Evolutionary conservation across 2,329 filamentous ascomycete species (phyloP).

Genomic region (Claviceps cyperi): DNA sequence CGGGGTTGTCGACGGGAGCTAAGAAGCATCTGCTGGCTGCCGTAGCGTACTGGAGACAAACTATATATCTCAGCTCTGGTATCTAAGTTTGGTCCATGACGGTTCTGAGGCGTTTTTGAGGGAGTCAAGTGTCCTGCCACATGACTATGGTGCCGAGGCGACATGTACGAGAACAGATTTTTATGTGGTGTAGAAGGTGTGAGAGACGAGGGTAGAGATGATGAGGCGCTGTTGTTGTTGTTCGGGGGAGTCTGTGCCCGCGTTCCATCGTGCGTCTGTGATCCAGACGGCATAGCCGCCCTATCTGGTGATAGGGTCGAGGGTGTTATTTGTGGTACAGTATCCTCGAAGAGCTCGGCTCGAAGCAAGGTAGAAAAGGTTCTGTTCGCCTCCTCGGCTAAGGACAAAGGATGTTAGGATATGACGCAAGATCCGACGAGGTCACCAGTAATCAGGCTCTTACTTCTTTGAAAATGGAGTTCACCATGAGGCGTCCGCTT

Average conservation of each 20-base stretch:
- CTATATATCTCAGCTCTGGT: slow-evolving; percentile 89
- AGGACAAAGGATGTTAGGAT: slow-evolving; percentile 2
- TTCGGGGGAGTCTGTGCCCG: slow-evolving; percentile 71
- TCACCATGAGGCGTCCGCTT: slow-evolving; percentile 79
- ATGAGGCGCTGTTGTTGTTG: slow-evolving; percentile 27
- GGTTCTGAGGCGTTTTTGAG: slow-evolving; percentile 75
- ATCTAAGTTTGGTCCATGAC: slow-evolving; percentile 79
- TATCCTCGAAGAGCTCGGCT: slow-evolving; percentile 81
- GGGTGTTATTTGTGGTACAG: slow-evolving; percentile 67
- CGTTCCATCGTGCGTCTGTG: slow-evolving; percentile 47
- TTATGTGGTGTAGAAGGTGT: slow-evolving; percentile 95
- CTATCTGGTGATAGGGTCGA: slow-evolving; percentile 47
- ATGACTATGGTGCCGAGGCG: slow-evolving; percentile 53
- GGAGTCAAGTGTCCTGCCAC: slow-evolving; percentile 75
- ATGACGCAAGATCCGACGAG: not conserved
- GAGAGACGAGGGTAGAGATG: slow-evolving; percentile 55
- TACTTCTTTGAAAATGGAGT: slow-evolving; percentile 87
- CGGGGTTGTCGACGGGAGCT: slow-evolving; percentile 79
- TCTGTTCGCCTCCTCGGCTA: slow-evolving; percentile 84
- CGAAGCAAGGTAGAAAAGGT: slow-evolving; percentile 81
- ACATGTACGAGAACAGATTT: slow-evolving; percentile 88
- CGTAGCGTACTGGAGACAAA: slow-evolving; percentile 81
- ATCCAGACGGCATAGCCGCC: slow-evolving; percentile 33
- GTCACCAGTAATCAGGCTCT: slow-evolving; percentile 15
- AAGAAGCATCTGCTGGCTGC: slow-evolving; percentile 84